Evolutionary conservation across 768 basidiomycete genomes (phyloP).

Genomic region (Leccinum fibrillosum): DNA sequence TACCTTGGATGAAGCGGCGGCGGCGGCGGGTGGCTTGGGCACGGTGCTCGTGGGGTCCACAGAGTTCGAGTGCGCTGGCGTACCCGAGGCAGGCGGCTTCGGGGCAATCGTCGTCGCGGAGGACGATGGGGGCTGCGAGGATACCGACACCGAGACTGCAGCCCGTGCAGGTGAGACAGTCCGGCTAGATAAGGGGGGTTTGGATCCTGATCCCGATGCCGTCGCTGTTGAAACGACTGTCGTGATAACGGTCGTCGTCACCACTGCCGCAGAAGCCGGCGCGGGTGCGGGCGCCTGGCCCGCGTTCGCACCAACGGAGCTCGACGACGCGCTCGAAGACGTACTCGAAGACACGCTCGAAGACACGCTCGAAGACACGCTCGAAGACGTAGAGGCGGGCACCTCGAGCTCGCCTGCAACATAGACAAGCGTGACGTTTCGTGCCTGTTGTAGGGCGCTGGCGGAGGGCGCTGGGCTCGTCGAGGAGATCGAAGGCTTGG

Average conservation of each 20-base stretch:
- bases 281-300: neutral
- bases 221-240: slow-evolving; percentile 17
- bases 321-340: neutral
- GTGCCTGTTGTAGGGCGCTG: slow-evolving; percentile 11
- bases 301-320: neutral
- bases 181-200: neutral
- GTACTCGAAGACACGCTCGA: neutral
- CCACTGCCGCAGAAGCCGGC: neutral
- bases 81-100: neutral
- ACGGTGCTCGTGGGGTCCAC: neutral
- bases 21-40: neutral
- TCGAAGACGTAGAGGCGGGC: slow-evolving; percentile 7
- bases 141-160: slow-evolving; percentile 10
- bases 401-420: slow-evolving; percentile 37
- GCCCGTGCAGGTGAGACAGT: slow-evolving; percentile 11
- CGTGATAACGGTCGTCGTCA: slow-evolving; percentile 29
- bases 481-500: slow-evolving; percentile 15
- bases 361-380: neutral
- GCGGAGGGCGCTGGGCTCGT: slow-evolving; percentile 12
- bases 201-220: neutral
- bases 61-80: slow-evolving; percentile 3
- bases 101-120: neutral
- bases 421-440: slow-evolving; percentile 54
- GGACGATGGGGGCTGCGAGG: slow-evolving; percentile 6
- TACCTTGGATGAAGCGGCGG: neutral